Evolutionary conservation across 2,329 filamentous ascomycete genomes (phyloP), one percentile per base, ranked within the genome.

Genomic region (Xylaria sp.): DNA sequence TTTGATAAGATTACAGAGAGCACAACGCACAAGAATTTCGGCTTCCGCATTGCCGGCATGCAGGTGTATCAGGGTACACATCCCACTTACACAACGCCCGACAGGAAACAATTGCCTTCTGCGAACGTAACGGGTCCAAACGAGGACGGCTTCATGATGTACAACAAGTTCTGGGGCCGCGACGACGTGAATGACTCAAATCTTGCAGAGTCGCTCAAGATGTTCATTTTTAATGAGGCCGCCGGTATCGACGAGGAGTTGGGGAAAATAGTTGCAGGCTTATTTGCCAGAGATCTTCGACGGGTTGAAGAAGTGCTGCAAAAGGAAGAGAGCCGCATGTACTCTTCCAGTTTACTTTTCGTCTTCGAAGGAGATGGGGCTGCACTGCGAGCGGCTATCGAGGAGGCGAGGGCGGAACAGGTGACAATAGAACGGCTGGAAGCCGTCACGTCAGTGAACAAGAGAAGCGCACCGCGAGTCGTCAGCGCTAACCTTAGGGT

Each of bases 31-130:
- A 83, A 82, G 39, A 83, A 83, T 28, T 81, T 87, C 39, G 88
- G 88, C 6, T 91, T 91, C 74, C 84, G 89, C 65, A 86, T 91
- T 66, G 87, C 89, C 10, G 89, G 89, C 61, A 91, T 91, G 89
- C 83, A 87, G 70, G 85, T 89, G 9, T 91, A 84, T 79, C 85
- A 85, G 69, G 89, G 88, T 12, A 83, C 83, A 8, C 63, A 57
- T 13, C 69, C 69, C 34, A 63, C 41, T 43, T 62, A 65, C 20
- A 28, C 46, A n/a, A 69, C 45, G 34, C 15, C 66, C 2, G 23
- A 45, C 15, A 60, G 66, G 13, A 55, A 50, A 2, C 36, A 64
- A 48, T 41, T 63, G 34, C 56, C 41, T 43, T 68, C 63, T 7
- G 81, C 85, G 15, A 82, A 88, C 68, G 77, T 81, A 5, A 76